A percentile compares a stretch with the other conserved stretches of the same genome.
Conservation (phyloP, 2,329 filamentous ascomycete genomes). For the Colletotrichum simmondsii region DNA sequence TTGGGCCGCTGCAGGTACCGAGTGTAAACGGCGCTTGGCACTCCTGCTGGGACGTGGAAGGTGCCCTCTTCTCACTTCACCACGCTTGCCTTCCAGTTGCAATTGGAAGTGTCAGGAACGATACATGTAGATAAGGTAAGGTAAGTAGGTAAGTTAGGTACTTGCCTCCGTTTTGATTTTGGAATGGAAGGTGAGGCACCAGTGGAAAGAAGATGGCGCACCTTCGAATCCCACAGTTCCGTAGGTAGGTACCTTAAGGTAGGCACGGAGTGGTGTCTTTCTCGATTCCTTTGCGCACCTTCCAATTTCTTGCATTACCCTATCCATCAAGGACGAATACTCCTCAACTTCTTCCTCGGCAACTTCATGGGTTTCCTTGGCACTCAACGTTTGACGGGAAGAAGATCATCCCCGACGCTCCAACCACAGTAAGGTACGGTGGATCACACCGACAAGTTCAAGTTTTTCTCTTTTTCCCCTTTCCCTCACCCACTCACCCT, state of each 20-base stretch:
- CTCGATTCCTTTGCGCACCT: not conserved
- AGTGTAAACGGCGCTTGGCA: slow-evolving; percentile 7
- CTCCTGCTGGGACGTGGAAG: not conserved
- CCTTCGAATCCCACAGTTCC: not conserved
- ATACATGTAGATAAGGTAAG: not conserved
- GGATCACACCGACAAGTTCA: not conserved
- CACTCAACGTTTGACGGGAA: slow-evolving; percentile 3
- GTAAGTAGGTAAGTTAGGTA: not conserved
- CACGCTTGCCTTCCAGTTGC: not conserved
- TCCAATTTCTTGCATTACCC: not conserved
- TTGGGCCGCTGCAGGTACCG: slow-evolving; percentile 27
- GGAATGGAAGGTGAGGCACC: not conserved
- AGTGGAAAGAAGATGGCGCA: not conserved
- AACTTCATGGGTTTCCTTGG: not conserved
- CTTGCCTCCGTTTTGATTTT: not conserved
- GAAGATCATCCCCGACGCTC: not conserved
- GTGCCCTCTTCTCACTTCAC: not conserved
- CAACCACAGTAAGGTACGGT: not conserved
- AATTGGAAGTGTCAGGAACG: not conserved
- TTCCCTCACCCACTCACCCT: not conserved
- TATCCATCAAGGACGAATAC: too few species aligned
- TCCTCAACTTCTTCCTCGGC: not conserved
- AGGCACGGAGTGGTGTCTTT: too few species aligned
- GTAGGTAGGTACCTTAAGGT: too few species aligned
- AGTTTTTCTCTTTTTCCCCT: not conserved